Evolutionary conservation across 495 filamentous ascomycete species (phyloP), one percentile per base, ranked within the genome.

Genomic region (Usnea hakonensis): DNA sequence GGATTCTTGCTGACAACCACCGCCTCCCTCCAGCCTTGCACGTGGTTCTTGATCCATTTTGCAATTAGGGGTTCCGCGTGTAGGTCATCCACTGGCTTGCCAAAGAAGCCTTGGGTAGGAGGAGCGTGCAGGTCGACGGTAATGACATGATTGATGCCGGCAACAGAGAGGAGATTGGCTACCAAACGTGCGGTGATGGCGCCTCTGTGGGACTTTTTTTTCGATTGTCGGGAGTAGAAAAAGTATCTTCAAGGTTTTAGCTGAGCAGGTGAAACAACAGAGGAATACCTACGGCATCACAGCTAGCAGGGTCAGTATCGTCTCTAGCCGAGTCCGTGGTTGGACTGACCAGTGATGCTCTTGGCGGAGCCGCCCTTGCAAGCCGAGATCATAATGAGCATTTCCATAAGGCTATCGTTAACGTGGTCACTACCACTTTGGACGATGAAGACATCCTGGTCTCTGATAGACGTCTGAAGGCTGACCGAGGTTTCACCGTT

Each of bases 101-200:
- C 89, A 81, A 98, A 98, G 80, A 98, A 98, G 38, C 94, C 94
- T 77, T 97, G 95, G 88, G 97, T 97, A 76, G 97, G 94, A 13
- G 90, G 92, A 62, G 90, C 90, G 77, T 98, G 94, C 13, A 98
- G 80, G 71, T 98, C 94, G 71, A 98, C 89, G 19, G 94, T 98
- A 71, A 97, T 88, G 72, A 97, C 90, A 80, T 98, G 94, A 77
- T 96, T 88, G 65, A 98, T 89, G 58, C 94, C 94, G 60, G 94
- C 95, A 57, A 98, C 86, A 43, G 87, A 81, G 54, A 98, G 85
- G 30, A 97, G 84, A 73, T 98, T 98, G 63, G 94, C 95, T 56
- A 98, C 79, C 91, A 98, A 95, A 64, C 93, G 85, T 32, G 95
- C 94, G 26, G 94, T 96, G 69, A 98, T 97, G 53, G 94, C 91